Percentiles rank a stretch among this genome's conserved stretches.
phyloP scores from a whole-genome alignment of 768 basidiomycete genomes.

The Lactarius deliciosus region DNA sequence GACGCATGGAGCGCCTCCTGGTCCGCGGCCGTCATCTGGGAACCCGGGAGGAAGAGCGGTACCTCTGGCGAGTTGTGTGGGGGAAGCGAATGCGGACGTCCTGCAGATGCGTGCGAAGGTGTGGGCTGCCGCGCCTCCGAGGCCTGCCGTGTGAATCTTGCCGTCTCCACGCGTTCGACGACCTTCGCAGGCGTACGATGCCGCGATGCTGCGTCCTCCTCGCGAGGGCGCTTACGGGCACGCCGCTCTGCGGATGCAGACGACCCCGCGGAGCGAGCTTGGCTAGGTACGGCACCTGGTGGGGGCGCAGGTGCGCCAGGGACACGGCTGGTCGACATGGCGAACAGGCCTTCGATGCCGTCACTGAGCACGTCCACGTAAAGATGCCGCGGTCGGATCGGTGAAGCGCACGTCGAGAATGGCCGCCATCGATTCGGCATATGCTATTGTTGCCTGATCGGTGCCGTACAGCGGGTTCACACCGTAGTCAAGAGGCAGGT shows the following conservation, averaged over 20 bases:
- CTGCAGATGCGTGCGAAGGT: background rate
- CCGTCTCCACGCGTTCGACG: slow-evolving; percentile 26
- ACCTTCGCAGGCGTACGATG: slow-evolving; percentile 25
- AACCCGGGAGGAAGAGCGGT: slow-evolving; percentile 38
- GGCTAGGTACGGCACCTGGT: slow-evolving; percentile 7
- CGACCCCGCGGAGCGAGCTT: slow-evolving; percentile 14
- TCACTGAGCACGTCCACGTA: slow-evolving; percentile 76
- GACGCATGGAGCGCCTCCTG: slow-evolving; percentile 54
- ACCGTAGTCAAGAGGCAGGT: slow-evolving; percentile 6
- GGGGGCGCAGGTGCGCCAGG: slow-evolving; percentile 36
- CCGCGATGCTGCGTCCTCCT: slow-evolving; percentile 11
- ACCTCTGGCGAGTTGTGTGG: slow-evolving; percentile 23
- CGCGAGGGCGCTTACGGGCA: slow-evolving; percentile 23
- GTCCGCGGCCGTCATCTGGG: slow-evolving; percentile 52
- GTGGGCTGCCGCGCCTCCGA: slow-evolving; percentile 30
- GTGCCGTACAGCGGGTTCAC: slow-evolving; percentile 2
- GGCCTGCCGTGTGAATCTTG: slow-evolving; percentile 12
- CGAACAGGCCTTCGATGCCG: slow-evolving; percentile 62
- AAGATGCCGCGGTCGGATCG: slow-evolving; percentile 67
- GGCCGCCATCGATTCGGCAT: slow-evolving; percentile 68
- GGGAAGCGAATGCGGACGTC: background rate
- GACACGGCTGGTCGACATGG: slow-evolving; percentile 73
- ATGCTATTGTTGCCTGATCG: slow-evolving; percentile 71
- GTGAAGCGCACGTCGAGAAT: slow-evolving; percentile 74
- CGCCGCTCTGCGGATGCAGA: slow-evolving; percentile 14